Percentiles rank a stretch among this genome's conserved stretches.
These are phyloP conservation scores for Albugo laibachii DNA, from an alignment of 352 stramenopile genomes.

Conservation along the genomic window DNA sequence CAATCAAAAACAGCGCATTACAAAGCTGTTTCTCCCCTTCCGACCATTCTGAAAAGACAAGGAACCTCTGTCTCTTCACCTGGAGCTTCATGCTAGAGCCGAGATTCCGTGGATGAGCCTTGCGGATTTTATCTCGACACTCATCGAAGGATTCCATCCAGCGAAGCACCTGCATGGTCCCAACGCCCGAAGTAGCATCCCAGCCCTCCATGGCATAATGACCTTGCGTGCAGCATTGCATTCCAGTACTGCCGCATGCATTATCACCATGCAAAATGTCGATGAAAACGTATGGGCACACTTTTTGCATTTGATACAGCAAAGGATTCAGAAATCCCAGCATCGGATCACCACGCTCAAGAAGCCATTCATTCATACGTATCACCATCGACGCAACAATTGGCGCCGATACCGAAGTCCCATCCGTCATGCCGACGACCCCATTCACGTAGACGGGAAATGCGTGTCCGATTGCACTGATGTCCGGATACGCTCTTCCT, in stretches of 20 bases:
- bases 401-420: conserved; percentile 50
- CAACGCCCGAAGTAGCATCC: conserved; percentile 35
- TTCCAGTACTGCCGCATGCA: conserved; percentile 21
- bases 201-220: conserved; percentile 29
- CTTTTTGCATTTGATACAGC: conserved; percentile 32
- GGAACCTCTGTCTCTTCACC: conserved; percentile 11
- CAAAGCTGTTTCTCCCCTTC: background rate
- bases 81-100: conserved; percentile 3
- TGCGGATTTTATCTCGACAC: conserved; percentile 19
- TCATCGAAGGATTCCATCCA: conserved; percentile 25
- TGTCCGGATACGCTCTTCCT: conserved; percentile 37
- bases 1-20: background rate
- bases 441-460: conserved; percentile 45
- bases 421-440: conserved; percentile 27
- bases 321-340: conserved; percentile 57
- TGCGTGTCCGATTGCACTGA: conserved; percentile 35
- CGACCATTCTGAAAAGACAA: conserved; percentile 13
- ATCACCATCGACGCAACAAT: conserved; percentile 39
- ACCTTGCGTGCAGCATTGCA: conserved; percentile 27
- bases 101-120: conserved; percentile 17
- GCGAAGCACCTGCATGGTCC: background rate
- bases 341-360: conserved; percentile 14
- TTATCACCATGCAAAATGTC: conserved; percentile 47
- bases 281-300: conserved; percentile 44
- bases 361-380: conserved; percentile 28